Percentiles rank a stretch among this genome's conserved stretches.
Evolutionary conservation across 306 rosid species (phyloP).

Genomic region (Senna tora): DNA sequence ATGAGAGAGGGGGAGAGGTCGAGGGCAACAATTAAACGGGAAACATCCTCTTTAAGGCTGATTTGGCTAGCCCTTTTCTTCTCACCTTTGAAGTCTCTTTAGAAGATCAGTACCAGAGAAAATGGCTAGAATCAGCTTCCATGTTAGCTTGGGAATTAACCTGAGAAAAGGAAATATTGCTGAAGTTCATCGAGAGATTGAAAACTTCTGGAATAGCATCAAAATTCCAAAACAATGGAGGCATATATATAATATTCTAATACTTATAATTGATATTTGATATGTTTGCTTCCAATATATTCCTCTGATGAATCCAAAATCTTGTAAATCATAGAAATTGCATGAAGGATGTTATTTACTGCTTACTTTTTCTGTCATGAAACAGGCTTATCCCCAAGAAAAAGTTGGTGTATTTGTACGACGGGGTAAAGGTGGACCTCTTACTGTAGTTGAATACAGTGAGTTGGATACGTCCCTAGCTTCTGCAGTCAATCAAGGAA

Average conservation of each 20-base stretch:
- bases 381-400: slow-evolving; percentile 98
- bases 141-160: too few relatives aligned
- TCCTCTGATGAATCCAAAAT: not conserved
- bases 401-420: slow-evolving; percentile 97
- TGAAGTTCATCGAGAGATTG: too few relatives aligned
- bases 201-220: too few relatives aligned
- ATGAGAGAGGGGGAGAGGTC: too few relatives aligned
- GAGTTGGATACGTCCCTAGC: slow-evolving; percentile 82
- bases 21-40: too few relatives aligned
- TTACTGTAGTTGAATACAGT: slow-evolving; percentile 94
- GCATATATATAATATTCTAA: slow-evolving; percentile 3
- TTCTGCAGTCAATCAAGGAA: slow-evolving; percentile 85
- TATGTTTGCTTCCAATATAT: slow-evolving; percentile 22
- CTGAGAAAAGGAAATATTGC: too few relatives aligned
- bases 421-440: slow-evolving; percentile 96
- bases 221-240: not conserved
- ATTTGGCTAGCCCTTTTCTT: too few relatives aligned
- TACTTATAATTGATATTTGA: not conserved
- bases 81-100: too few relatives aligned
- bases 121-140: too few relatives aligned
- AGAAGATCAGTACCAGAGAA: too few relatives aligned
- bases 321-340: slow-evolving; percentile 24
- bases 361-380: slow-evolving; percentile 30
- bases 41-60: too few relatives aligned
- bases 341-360: not conserved